Base-by-base conservation (phyloP, 2,329 filamentous ascomycete species). In the Claviceps purpurea region DNA sequence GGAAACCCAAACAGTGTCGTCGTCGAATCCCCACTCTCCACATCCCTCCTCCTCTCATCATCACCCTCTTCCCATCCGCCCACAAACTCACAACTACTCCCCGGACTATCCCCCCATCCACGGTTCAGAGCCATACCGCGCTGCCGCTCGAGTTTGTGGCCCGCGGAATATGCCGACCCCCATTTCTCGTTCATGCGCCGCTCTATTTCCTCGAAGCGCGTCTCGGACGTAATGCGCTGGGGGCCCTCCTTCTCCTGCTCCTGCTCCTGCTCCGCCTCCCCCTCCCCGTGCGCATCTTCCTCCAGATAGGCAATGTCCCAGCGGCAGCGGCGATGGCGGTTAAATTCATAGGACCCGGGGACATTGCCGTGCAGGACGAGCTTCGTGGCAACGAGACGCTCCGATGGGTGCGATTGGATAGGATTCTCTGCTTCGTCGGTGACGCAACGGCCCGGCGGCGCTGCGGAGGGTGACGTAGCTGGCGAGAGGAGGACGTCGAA, bases 301-400 rank as follows among this genome's bases (percentile, higher is more conserved):
- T 45, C 60, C 4, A 83, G 68, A 57, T 84, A 84, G 45, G 70
- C 66, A 50, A 95, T 82, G 50, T 83, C 81, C 93, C 93, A 98
- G 42, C 90, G 81, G 60, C 87, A 89, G 55, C 93, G 81, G 18
- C 91, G 83, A 66, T 97, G 89, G 4, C 93, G 81, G 68, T 98
- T 97, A 71, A 98, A 98, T 11, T 91, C 87, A 65, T 96, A 97
- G 1, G 89, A 95, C 0, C 93, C 93, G 1, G 93, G 93, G 2
- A 97, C 82, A 61, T 98, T 98, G 44, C 87, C 89, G 65, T 98
- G 93, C 2, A 98, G 75, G 18, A 97, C 81, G n/a, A 98, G 66
- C 64, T 97, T 97, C 0, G 87, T 93, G 5, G 87, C 90, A 0
- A 93, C 88, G 11, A 95, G 75, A 42, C 84, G 82, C 53, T 88